Conservation (phyloP, 805 yeast genomes). For the Tetrapisispora phaffii region DNA sequence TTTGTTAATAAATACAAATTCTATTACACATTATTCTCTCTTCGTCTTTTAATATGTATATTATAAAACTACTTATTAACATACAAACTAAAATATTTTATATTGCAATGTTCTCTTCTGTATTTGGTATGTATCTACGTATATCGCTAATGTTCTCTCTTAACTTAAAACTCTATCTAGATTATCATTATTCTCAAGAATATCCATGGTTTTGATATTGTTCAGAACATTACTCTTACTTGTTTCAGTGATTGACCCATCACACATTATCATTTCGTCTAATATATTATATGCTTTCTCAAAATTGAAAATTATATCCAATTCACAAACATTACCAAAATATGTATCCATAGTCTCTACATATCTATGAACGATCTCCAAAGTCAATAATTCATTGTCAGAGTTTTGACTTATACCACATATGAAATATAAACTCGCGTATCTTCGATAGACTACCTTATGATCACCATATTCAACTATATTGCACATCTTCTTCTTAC, state of each 20-base stretch:
- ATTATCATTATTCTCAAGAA: conserved; percentile 70
- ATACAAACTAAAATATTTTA: no score
- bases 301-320: conserved; percentile 93
- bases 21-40: no score
- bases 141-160: neutral
- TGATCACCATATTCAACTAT: conserved; percentile 68
- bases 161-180: conserved; percentile 34
- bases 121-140: neutral
- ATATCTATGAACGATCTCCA: conserved; percentile 83
- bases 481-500: conserved; percentile 93
- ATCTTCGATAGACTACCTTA: conserved; percentile 82
- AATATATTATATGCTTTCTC: conserved; percentile 85
- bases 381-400: conserved; percentile 75
- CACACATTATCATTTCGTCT: conserved; percentile 74
- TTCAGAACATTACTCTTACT: conserved; percentile 70
- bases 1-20: no score
- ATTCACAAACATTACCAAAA: conserved; percentile 91
- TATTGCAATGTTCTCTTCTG: no score
- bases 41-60: no score
- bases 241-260: conserved; percentile 80
- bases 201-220: conserved; percentile 76
- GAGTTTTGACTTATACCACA: conserved; percentile 48
- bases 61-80: no score
- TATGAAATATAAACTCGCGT: conserved; percentile 86
- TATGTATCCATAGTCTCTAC: conserved; percentile 96